These are phyloP conservation scores for Lophiotrema nucula DNA, from an alignment of 495 filamentous ascomycete species.

Conservation along the genomic window DNA sequence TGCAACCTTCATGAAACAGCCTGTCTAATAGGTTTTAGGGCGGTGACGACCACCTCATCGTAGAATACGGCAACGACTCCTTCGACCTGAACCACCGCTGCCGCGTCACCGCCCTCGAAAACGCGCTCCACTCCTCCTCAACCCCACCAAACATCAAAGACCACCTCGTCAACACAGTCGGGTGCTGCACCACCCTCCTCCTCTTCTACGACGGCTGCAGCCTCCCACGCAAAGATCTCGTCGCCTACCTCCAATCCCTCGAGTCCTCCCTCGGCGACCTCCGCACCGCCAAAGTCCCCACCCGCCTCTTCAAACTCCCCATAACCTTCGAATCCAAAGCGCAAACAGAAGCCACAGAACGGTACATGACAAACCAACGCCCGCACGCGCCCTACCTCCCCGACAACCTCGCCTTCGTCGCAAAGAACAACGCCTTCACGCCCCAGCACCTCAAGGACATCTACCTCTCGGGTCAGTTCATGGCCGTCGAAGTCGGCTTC, in stretches of 20 bases:
- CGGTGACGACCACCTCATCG: conserved; percentile 55
- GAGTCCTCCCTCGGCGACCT: conserved; percentile 41
- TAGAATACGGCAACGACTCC: conserved; percentile 53
- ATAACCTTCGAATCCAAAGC: conserved; percentile 53
- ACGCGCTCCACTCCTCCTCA: conserved; percentile 39
- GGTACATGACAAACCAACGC: conserved; percentile 60
- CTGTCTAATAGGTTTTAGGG: conserved; percentile 36
- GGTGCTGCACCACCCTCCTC: conserved; percentile 50
- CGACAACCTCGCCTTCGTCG: conserved; percentile 57
- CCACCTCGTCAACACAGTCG: conserved; percentile 49
- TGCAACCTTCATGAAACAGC: background rate
- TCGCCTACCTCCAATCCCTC: conserved; percentile 37
- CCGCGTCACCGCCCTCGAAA: conserved; percentile 50
- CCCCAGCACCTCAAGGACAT: conserved; percentile 48
- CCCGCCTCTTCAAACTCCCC: conserved; percentile 54
- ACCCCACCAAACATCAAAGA: conserved; percentile 41
- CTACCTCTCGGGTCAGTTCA: conserved; percentile 49
- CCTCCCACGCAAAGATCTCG: conserved; percentile 40
- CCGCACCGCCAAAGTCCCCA: conserved; percentile 48
- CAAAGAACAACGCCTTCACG: conserved; percentile 57
- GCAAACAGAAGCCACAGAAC: conserved; percentile 49
- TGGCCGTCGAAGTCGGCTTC: conserved; percentile 59
- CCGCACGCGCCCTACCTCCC: conserved; percentile 59
- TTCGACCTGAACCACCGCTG: conserved; percentile 55
- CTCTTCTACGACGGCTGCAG: conserved; percentile 50